Evolutionary conservation across 2,329 filamentous ascomycete genomes (phyloP).

Genomic region (Scolecobasidium constrictum): DNA sequence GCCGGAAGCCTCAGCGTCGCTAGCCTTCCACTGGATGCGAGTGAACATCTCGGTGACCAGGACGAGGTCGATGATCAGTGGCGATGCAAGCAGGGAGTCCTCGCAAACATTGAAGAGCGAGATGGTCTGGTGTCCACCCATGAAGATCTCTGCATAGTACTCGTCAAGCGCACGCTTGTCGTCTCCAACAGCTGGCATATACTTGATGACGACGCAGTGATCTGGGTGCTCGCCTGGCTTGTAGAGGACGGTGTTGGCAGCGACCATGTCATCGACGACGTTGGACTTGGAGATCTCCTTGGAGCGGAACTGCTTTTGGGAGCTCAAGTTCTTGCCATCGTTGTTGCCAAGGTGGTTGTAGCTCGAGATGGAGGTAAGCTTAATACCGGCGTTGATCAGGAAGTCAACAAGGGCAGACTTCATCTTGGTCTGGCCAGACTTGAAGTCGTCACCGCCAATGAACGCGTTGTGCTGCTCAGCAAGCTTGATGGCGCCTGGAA

Average conservation of each 20-base stretch:
- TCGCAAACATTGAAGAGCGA: conserved; percentile 98
- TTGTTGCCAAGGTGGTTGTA: conserved; percentile 99
- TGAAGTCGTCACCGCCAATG: conserved; percentile 98
- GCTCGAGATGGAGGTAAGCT: conserved; percentile 93
- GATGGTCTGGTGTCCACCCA: conserved; percentile 97
- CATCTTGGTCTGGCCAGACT: conserved; percentile 99
- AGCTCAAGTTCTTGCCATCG: conserved; percentile 96
- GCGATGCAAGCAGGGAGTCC: conserved; percentile 90
- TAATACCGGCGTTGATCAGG: conserved; percentile 96
- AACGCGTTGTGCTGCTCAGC: conserved; percentile 80
- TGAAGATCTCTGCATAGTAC: conserved; percentile 99
- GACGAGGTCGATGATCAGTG: conserved; percentile 93
- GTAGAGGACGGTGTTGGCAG: conserved; percentile 86
- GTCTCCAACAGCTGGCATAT: conserved; percentile 97
- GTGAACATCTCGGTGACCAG: conserved; percentile 96
- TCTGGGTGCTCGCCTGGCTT: conserved; percentile 88
- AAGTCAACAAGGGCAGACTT: conserved; percentile 98
- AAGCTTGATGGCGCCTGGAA: conserved; percentile 81
- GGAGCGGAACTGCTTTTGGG: conserved; percentile 95
- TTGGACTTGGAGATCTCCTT: conserved; percentile 99
- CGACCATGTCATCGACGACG: conserved; percentile 99
- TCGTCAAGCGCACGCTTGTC: conserved; percentile 98
- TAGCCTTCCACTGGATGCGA: conserved; percentile 80
- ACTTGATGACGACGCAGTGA: conserved; percentile 99
- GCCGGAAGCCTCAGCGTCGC: conserved; percentile 39